Evolutionary conservation across 176 grass and related monocot species (phyloP), one percentile per base, ranked within the genome.

Genomic region (Puccinellia tenuiflora): DNA sequence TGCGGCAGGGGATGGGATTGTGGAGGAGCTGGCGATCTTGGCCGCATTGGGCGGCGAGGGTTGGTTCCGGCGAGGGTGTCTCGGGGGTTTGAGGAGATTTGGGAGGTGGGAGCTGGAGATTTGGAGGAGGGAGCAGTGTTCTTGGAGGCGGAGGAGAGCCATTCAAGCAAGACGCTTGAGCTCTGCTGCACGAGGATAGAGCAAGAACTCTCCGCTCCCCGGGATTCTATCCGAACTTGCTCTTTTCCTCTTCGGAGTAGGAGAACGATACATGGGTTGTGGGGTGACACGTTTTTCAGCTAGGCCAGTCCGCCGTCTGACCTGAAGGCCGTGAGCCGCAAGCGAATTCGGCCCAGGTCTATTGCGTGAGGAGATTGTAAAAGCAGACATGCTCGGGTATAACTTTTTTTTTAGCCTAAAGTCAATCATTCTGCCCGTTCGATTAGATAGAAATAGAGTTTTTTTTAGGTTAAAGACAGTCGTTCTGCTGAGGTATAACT

Each of bases 111-210:
- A 86, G 64, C 25, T 28, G 67, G 64, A 77, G 71, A 79, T 84
- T 73, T 77, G 85, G 81, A 88, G 47, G 63, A 80, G 84, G 48
- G 84, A 78, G 52, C 22, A 78, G 39, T 78, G 78, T 11, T 89
- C 34, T 28, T 73, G 73, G 76, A 81, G 37, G 18, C 57, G 75
- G 83, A 94, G 87, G 78, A 85, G 89, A 79, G 86, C 81, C 94
- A 97, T 97, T 75, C 55, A 3, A 13, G 64, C 84, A 17, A 60
- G 63, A 61, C 63, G 68, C 79, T 7, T 37, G 69, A 84, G 47
- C 79, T 72, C 73, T 39, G 59, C 34, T 45, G 11, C 42, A 45
- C 80, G 28, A 43, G 52, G 81, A 81, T 86, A 89, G 76, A 39
- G 5, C 38, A 54, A 50, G 79, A 51, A 61, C 79, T 78, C 75